phyloP scores from a whole-genome alignment of 2,329 filamentous ascomycete genomes.

The Colletotrichum tabaci region DNA sequence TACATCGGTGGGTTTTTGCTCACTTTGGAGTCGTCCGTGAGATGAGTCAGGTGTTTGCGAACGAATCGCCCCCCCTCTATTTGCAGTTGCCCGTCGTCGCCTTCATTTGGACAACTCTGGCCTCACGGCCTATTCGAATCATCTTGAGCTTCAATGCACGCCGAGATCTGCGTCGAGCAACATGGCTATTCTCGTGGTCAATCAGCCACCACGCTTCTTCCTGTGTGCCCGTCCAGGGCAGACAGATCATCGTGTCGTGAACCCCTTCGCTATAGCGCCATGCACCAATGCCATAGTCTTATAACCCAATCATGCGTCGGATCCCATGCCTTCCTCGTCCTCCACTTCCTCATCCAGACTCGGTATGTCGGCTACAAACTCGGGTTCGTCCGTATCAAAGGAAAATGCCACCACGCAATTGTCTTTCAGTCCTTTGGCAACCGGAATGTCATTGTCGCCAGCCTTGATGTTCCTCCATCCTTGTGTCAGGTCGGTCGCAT shows the following conservation, averaged over 20 bases:
- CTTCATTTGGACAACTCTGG: too few relatives aligned
- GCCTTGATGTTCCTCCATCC: conserved; percentile 66
- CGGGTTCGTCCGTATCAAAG: conserved; percentile 57
- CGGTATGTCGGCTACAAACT: conserved; percentile 64
- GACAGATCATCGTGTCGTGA: neutral
- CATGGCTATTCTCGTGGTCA: neutral
- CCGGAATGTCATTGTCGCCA: conserved; percentile 56
- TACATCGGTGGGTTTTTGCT: neutral
- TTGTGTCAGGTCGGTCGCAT: conserved; percentile 59
- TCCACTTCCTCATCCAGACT: conserved; percentile 57
- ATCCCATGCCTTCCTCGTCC: conserved; percentile 53
- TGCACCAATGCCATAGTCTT: conserved; percentile 19
- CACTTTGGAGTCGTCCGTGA: neutral
- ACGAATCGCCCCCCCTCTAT: neutral
- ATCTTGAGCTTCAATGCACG: neutral
- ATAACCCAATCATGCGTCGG: conserved; percentile 21
- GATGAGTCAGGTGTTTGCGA: neutral
- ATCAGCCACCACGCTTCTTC: neutral
- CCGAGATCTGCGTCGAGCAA: neutral
- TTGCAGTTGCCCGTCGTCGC: neutral
- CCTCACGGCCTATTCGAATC: neutral
- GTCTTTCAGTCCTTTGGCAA: conserved; percentile 61
- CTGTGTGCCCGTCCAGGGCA: neutral
- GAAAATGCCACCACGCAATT: conserved; percentile 66
- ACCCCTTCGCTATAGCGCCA: conserved; percentile 26